A percentile compares a stretch with the other conserved stretches of the same genome.
phyloP scores from a whole-genome alignment of 345 rosid genomes.

The Erucastrum elatum region DNA sequence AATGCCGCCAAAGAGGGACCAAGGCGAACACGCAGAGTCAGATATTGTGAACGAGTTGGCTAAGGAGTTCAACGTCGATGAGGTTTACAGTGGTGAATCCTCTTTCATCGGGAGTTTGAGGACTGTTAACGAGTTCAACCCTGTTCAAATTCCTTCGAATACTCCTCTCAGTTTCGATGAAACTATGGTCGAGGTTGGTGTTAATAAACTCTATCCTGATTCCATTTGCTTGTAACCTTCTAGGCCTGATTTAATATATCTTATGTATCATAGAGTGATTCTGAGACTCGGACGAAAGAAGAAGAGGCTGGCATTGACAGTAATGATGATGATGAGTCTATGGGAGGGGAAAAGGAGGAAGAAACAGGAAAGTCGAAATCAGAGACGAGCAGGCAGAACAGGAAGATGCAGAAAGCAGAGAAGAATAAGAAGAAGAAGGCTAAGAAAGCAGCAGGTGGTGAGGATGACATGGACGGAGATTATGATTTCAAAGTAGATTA shows the following conservation, averaged over 20 bases:
- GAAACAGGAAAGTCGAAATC: slow-evolving; percentile 38
- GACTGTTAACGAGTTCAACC: slow-evolving; percentile 59
- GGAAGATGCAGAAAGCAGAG: slow-evolving; percentile 75
- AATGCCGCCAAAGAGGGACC: slow-evolving; percentile 74
- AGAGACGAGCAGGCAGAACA: slow-evolving; percentile 56
- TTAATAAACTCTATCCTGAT: neutral
- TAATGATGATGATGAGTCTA: slow-evolving; percentile 44
- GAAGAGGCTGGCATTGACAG: slow-evolving; percentile 11
- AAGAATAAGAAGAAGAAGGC: slow-evolving; percentile 74
- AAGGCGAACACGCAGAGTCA: slow-evolving; percentile 68
- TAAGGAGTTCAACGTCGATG: slow-evolving; percentile 80
- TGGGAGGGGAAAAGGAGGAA: slow-evolving; percentile 44
- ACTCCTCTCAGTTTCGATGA: slow-evolving; percentile 70
- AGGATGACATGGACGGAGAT: slow-evolving; percentile 63
- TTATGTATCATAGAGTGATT: slow-evolving; percentile 18
- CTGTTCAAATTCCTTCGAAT: slow-evolving; percentile 73
- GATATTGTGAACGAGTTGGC: slow-evolving; percentile 71
- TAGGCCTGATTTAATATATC: neutral
- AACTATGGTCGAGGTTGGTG: slow-evolving; percentile 70
- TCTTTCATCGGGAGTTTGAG: slow-evolving; percentile 87
- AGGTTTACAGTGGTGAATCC: slow-evolving; percentile 74
- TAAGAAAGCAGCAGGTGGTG: slow-evolving; percentile 43
- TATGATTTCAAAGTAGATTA: slow-evolving; percentile 85
- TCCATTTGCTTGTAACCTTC: neutral
- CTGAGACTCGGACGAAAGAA: slow-evolving; percentile 8